Base-by-base conservation (phyloP, 179 eudicot species). In the Camellia oleifera region DNA sequence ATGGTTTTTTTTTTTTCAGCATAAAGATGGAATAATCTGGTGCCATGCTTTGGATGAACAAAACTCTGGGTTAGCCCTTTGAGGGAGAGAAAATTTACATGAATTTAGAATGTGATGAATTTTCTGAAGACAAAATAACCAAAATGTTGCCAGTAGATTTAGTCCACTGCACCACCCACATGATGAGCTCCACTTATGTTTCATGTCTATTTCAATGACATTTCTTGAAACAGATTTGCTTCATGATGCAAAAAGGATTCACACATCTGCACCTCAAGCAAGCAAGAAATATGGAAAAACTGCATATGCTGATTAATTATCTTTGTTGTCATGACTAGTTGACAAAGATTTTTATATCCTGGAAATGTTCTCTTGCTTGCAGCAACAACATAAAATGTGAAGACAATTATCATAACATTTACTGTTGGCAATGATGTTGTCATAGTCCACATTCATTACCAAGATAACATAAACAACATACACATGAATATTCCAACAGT, bases 241-340 rank as follows among this genome's bases (percentile, higher is more conserved):
- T 74, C 23, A 2, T 42, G 65, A 56, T 71, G 58, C 58, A 74
- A 57, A 14, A 57, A 56, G 13, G 26, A 53, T 57, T 57, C 26
- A 42, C 5, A 14, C 7, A 4, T 12, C 48, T 58, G 65, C 18
- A 14, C 44, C 7, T 58, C 52, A 60, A n/a, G 14, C 48, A 40
- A 32, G 42, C 48, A 56, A 13, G 23, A 40, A 32, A 74, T 13
- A 57, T 60, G 44, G 75, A 72, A 46, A 45, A 46, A 73, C 46
- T 20, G 63, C 45, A 23, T 4, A 42, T 42, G 66, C 26, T 14
- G 20, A 17, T 58, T 6, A 74, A 40, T 54, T 2, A 13, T 56
- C 66, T 8, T 56, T 40, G 23, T 72, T 53, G 61, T 72, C 76
- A 26, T 72, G 76, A 72, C 76, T 20, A 74, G 7, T 1, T 15